These are phyloP conservation scores for Lasiosphaeria miniovina DNA, from an alignment of 495 filamentous ascomycete genomes.

Conservation along the genomic window DNA sequence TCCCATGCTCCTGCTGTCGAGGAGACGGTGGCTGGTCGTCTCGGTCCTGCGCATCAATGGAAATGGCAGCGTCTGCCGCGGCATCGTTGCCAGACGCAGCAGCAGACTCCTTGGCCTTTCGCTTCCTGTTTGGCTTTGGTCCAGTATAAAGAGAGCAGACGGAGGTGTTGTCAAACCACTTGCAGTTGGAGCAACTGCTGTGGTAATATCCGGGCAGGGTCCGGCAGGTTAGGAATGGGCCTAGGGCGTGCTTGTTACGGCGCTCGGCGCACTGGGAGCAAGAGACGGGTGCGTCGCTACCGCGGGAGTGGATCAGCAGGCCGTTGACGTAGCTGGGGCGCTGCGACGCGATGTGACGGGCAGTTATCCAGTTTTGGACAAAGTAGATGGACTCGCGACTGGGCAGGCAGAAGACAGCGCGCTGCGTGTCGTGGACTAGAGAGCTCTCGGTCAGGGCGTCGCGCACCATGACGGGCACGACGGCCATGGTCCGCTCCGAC, in stretches of 20 bases:
- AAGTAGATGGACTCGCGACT: slow-evolving; percentile 32
- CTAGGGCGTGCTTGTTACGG: slow-evolving; percentile 27
- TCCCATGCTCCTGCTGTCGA: no score
- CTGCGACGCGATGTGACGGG: slow-evolving; percentile 32
- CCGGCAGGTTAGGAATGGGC: slow-evolving; percentile 31
- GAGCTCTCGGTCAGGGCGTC: slow-evolving; percentile 26
- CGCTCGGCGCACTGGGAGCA: slow-evolving; percentile 29
- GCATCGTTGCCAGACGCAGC: background rate
- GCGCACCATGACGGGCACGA: slow-evolving; percentile 25
- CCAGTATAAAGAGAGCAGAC: slow-evolving; percentile 34
- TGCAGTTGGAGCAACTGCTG: slow-evolving; percentile 38
- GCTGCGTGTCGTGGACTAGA: slow-evolving; percentile 32
- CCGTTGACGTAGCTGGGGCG: slow-evolving; percentile 38
- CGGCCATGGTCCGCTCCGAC: slow-evolving; percentile 18
- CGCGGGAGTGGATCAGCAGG: slow-evolving; percentile 34
- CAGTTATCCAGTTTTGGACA: slow-evolving; percentile 36
- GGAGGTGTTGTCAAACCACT: slow-evolving; percentile 37
- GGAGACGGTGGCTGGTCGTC: no score
- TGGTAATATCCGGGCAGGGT: slow-evolving; percentile 27
- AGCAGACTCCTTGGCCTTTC: slow-evolving; percentile 29
- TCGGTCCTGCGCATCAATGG: no score
- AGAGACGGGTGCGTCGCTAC: slow-evolving; percentile 21
- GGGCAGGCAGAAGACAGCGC: slow-evolving; percentile 26
- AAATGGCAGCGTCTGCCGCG: no score
- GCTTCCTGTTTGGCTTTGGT: slow-evolving; percentile 33